These are phyloP conservation scores for Flaveria bidentis DNA, from an alignment of 129 eudicot genomes.

Conservation along the genomic window DNA sequence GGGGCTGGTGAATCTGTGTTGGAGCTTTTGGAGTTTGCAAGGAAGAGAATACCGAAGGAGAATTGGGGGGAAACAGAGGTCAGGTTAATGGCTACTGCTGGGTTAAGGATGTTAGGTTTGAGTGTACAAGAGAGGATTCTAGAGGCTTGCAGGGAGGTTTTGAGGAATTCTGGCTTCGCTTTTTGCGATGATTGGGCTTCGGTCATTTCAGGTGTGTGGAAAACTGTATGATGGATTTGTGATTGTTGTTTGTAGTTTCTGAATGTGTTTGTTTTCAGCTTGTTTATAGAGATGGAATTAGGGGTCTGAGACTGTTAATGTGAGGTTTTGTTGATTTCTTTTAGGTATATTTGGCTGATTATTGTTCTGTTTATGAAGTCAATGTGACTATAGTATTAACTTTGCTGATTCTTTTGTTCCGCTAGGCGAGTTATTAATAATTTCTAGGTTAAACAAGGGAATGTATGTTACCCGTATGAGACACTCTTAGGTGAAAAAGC, in stretches of 20 bases:
- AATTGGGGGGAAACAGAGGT: conserved; percentile 66
- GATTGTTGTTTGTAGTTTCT: background rate
- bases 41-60: conserved; percentile 60
- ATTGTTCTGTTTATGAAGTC: conserved; percentile 1
- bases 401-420: background rate
- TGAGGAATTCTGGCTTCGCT: conserved; percentile 65
- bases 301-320: background rate
- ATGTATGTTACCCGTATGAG: background rate
- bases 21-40: conserved; percentile 79
- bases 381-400: background rate
- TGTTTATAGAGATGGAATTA: background rate
- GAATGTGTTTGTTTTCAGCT: background rate
- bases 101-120: conserved; percentile 71
- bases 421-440: background rate
- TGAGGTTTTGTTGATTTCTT: background rate
- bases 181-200: conserved; percentile 86
- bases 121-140: conserved; percentile 60
- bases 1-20: conserved; percentile 59
- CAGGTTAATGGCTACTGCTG: conserved; percentile 87
- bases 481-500: background rate
- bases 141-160: conserved; percentile 62
- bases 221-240: conserved; percentile 14
- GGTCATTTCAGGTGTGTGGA: conserved; percentile 71
- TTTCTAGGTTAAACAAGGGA: background rate
- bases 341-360: background rate